Base-by-base conservation (phyloP, 257 asterid genomes). In the Capsicum chinense region DNA sequence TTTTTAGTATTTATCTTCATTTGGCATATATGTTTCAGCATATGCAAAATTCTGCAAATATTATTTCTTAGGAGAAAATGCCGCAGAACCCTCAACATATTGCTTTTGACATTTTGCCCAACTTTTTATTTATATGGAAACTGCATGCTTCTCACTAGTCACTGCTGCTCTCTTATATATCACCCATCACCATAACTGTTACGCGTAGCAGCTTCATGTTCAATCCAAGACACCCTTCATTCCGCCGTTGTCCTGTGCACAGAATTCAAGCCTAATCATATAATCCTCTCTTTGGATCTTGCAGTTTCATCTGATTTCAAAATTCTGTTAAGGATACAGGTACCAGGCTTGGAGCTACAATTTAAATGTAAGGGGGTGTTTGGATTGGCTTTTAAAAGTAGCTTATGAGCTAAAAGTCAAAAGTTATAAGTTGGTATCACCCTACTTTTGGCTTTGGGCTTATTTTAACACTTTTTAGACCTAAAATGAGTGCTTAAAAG, bases 51-150 rank as follows among this genome's bases (percentile, higher is more conserved):
- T 73, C n/a, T 73, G 59, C 80, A 48, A 73, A 48, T 48, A 12
- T 12, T 74, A 50, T 21, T 48, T 74, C 62, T 74, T 74, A 74
- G 60, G 60, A 50, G 80, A 74, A 74, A 74, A 50, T 21, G 47
- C 19, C 12, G 60, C 80, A 74, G 60, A 74, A 15, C 39, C 80
- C 79, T 71, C 16, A 71, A 47, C 80, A 5, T n/a, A 44, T n/a
- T 0, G 9, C 56, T 50, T 71, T 47, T n/a, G 17, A 71, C 79
- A 12, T 71, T 71, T 11, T 71, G 11, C 58, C 35, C 54, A 76
- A 26, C 81, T 4, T 76, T 9, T 14, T 7, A 76, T 48, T 48
- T 19, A 12, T 74, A 19, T 50, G 80, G 80, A 74, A 74, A 7
- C 21, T 14, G 2, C 14, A 52, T 0, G 4, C 9, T 69, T 69